A percentile compares a stretch with the other conserved stretches of the same genome.
These are phyloP conservation scores for Clohesyomyces aquaticus DNA, from an alignment of 495 filamentous ascomycete species.

Conservation along the genomic window DNA sequence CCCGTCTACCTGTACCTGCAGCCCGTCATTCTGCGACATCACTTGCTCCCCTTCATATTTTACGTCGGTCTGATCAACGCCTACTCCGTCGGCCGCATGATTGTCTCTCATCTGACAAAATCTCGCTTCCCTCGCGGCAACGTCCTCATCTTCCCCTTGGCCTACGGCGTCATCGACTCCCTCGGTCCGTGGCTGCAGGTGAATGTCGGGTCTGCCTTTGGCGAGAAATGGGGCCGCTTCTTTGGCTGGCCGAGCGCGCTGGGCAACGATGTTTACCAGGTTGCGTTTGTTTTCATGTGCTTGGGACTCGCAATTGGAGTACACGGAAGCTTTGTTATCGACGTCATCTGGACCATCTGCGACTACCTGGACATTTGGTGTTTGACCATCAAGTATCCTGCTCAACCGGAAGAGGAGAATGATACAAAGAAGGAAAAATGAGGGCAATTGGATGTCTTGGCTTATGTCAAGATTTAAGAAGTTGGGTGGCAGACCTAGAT, in stretches of 20 bases:
- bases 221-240: neutral
- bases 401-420: constrained; percentile 6
- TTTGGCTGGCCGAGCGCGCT: constrained; percentile 80
- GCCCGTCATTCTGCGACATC: constrained; percentile 75
- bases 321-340: constrained; percentile 93
- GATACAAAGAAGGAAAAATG: constrained; percentile 14
- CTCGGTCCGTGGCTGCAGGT: constrained; percentile 65
- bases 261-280: constrained; percentile 74
- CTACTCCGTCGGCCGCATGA: constrained; percentile 92
- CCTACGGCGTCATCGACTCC: constrained; percentile 74
- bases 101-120: constrained; percentile 87
- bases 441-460: neutral
- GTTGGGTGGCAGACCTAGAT: no score
- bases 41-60: constrained; percentile 84
- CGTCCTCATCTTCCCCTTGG: constrained; percentile 69
- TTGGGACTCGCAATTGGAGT: constrained; percentile 80
- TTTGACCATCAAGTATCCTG: constrained; percentile 85
- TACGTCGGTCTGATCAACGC: constrained; percentile 89
- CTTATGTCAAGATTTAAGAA: no score
- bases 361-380: constrained; percentile 99
- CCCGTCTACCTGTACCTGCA: constrained; percentile 80
- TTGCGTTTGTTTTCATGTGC: constrained; percentile 83
- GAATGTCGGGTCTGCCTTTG: constrained; percentile 51
- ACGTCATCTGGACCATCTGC: constrained; percentile 95
- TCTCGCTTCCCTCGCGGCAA: constrained; percentile 86